phyloP scores from a whole-genome alignment of 371 early-diverging fungal genomes.

The Umbelopsis sp. region DNA sequence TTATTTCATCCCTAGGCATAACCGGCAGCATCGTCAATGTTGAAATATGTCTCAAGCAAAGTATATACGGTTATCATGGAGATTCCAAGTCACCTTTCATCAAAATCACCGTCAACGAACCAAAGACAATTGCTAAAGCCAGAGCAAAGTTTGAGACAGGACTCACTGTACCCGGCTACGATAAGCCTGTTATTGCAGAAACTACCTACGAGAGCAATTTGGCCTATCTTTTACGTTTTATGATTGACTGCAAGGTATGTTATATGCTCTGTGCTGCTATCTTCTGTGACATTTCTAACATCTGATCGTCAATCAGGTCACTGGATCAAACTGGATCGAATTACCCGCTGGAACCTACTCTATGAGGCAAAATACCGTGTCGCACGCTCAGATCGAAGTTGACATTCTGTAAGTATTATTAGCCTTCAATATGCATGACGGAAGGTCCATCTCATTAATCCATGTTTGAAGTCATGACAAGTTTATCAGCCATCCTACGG shows the following conservation, averaged over 20 bases:
- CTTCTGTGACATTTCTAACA: neutral
- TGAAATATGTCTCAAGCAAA: constrained; percentile 73
- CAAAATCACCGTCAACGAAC: constrained; percentile 68
- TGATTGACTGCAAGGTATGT: constrained; percentile 90
- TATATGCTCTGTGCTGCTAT: neutral
- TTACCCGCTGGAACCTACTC: constrained; percentile 76
- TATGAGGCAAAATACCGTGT: constrained; percentile 44
- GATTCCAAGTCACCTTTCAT: constrained; percentile 71
- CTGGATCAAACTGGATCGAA: constrained; percentile 95
- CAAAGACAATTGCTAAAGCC: constrained; percentile 50
- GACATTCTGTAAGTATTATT: constrained; percentile 56
- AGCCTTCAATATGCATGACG: neutral
- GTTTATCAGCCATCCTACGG: constrained; percentile 85
- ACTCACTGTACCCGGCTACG: constrained; percentile 52
- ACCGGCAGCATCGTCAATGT: constrained; percentile 53
- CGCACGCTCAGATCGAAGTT: constrained; percentile 87
- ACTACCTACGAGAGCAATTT: constrained; percentile 93
- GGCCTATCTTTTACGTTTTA: constrained; percentile 91
- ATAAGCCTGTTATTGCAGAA: constrained; percentile 44
- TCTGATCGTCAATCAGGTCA: constrained; percentile 45
- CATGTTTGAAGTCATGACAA: constrained; percentile 58
- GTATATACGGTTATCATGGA: constrained; percentile 84
- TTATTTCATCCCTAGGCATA: constrained; percentile 46
- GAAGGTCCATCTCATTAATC: neutral
- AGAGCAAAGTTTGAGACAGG: constrained; percentile 58